Evolutionary conservation across 2,329 filamentous ascomycete species (phyloP).

Genomic region (Calycina marina): DNA sequence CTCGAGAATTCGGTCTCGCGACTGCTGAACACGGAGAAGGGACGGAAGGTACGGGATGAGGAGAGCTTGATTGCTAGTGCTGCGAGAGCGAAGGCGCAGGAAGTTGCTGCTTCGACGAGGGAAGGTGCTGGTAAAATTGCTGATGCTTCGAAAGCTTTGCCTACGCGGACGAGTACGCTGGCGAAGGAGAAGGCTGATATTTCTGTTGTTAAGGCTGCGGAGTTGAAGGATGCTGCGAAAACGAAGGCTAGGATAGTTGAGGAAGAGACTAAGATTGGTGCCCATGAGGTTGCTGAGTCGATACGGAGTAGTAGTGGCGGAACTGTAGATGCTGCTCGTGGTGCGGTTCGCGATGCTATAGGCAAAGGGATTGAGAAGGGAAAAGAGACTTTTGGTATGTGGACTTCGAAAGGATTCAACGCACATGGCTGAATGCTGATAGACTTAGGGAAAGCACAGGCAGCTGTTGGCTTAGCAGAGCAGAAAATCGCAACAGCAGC

Average conservation of each 20-base stretch:
- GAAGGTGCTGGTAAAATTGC: conserved; percentile 10
- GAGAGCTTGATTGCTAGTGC: conserved; percentile 6
- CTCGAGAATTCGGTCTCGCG: conserved; percentile 34
- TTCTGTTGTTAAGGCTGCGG: conserved; percentile 11
- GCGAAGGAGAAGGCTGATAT: conserved; percentile 12
- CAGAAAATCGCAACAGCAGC: conserved; percentile 25
- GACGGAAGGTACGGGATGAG: conserved; percentile 16
- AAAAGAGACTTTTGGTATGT: conserved; percentile 21
- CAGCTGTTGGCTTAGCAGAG: conserved; percentile 23
- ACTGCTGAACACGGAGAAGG: conserved; percentile 28
- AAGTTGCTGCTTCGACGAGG: conserved; percentile 12
- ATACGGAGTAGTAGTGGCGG: conserved; percentile 21
- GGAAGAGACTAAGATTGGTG: conserved; percentile 13
- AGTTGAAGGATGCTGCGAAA: conserved; percentile 21
- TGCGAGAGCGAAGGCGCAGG: conserved; percentile 13
- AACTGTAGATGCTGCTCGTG: conserved; percentile 26
- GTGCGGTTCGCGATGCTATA: conserved; percentile 23
- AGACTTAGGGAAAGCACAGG: conserved; percentile 23
- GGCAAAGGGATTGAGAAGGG: conserved; percentile 22
- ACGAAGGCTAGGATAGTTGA: conserved; percentile 14
- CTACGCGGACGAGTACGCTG: conserved; percentile 6
- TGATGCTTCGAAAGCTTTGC: conserved; percentile 8
- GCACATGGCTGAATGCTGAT: neutral
- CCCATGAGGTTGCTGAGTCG: conserved; percentile 12
- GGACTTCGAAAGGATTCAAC: neutral